Conservation (phyloP, 306 rosid species). For the Neltuma alba region DNA sequence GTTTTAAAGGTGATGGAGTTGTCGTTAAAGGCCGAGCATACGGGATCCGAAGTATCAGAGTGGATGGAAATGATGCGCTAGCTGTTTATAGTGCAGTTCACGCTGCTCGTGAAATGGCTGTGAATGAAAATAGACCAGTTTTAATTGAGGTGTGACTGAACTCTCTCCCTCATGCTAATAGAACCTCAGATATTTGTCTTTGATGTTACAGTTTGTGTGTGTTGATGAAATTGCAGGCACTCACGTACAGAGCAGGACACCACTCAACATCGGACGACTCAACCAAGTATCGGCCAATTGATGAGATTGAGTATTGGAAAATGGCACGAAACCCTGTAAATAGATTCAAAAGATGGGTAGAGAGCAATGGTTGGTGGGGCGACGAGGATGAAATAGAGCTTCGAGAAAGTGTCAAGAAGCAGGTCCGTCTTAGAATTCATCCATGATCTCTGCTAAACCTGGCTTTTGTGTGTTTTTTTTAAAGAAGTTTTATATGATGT, state of each 20-base stretch:
- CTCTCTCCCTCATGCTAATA: constrained; percentile 11
- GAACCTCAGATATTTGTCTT: neutral
- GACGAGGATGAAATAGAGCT: constrained; percentile 54
- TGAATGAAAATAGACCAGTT: constrained; percentile 59
- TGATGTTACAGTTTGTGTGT: neutral
- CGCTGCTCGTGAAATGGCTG: constrained; percentile 63
- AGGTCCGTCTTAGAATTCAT: constrained; percentile 41
- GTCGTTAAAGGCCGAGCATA: constrained; percentile 76
- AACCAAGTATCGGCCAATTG: constrained; percentile 59
- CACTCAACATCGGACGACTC: constrained; percentile 88
- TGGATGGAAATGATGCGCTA: constrained; percentile 80
- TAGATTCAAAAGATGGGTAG: constrained; percentile 66
- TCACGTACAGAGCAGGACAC: constrained; percentile 80
- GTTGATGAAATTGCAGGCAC: constrained; percentile 50
- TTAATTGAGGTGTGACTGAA: constrained; percentile 58
- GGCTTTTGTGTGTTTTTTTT: constrained; percentile 3
- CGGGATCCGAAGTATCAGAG: constrained; percentile 66
- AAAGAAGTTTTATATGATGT: neutral
- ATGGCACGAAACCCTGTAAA: constrained; percentile 57
- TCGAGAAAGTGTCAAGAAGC: constrained; percentile 56
- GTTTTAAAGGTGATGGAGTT: constrained; percentile 70
- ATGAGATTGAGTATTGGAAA: constrained; percentile 75
- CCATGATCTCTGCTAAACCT: constrained; percentile 3
- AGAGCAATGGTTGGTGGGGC: constrained; percentile 63
- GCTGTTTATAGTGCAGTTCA: constrained; percentile 68